Percentiles rank a stretch among this genome's conserved stretches.
Conservation (phyloP, 148 eudicot species). For the Drosera capensis region DNA sequence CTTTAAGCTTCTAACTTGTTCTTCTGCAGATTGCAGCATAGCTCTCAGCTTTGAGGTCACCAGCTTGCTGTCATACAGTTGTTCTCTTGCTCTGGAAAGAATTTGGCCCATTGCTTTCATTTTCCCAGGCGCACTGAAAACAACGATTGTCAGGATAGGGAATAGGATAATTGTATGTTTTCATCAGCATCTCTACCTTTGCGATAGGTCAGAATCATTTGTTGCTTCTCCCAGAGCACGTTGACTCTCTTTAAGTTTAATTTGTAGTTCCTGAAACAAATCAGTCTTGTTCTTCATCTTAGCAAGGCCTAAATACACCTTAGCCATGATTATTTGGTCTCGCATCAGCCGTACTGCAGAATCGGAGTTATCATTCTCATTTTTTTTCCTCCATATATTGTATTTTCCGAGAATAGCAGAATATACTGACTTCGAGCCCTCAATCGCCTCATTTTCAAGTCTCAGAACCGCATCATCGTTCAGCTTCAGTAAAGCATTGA, state of each 20-base stretch:
- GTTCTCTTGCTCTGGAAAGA: conserved; percentile 59
- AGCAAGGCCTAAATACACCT: conserved; percentile 76
- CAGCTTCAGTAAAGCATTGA: conserved; percentile 58
- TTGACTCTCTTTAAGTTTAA: conserved; percentile 78
- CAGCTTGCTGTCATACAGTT: conserved; percentile 55
- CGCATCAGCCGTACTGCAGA: conserved; percentile 77
- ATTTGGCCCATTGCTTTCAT: conserved; percentile 65
- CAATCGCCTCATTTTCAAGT: conserved; percentile 94
- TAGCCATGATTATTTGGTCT: conserved; percentile 92
- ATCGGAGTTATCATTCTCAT: conserved; percentile 79
- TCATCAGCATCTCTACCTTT: conserved; percentile 28
- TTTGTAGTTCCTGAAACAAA: conserved; percentile 67
- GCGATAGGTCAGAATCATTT: conserved; percentile 64
- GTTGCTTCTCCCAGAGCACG: conserved; percentile 75
- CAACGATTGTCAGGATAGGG: not conserved
- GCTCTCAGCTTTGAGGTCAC: conserved; percentile 71
- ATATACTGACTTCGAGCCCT: conserved; percentile 85
- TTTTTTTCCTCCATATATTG: conserved; percentile 85
- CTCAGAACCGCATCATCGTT: conserved; percentile 69
- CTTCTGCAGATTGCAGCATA: conserved; percentile 89
- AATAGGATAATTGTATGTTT: not conserved
- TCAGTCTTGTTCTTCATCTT: conserved; percentile 56
- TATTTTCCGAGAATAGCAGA: conserved; percentile 91
- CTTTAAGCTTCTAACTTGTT: conserved; percentile 68
- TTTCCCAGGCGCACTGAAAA: conserved; percentile 55